phyloP scores from a whole-genome alignment of 192 early-diverging fungal species.

The Coemansia sp. region DNA sequence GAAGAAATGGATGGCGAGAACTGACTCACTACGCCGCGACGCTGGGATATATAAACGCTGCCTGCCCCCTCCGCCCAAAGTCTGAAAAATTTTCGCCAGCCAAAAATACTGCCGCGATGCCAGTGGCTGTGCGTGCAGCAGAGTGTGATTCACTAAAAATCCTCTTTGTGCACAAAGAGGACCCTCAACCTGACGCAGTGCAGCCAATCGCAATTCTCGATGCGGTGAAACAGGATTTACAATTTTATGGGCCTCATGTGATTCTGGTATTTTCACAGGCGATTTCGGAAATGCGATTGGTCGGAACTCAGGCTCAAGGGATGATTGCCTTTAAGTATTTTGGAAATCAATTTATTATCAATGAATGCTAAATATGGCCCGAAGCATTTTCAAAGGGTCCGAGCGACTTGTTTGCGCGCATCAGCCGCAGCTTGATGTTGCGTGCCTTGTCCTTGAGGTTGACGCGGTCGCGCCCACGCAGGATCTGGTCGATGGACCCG shows the following conservation, averaged over 20 bases:
- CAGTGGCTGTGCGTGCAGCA: background rate
- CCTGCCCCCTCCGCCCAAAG: background rate
- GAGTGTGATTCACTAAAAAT: conserved; percentile 1
- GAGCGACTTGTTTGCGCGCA: conserved; percentile 38
- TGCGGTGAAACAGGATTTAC: background rate
- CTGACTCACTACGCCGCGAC: conserved; percentile 6
- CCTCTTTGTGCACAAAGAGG: conserved; percentile 1
- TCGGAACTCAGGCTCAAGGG: no score
- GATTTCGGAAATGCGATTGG: background rate
- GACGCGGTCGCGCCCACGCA: conserved; percentile 29
- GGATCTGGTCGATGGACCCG: conserved; percentile 24
- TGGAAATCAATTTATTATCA: no score
- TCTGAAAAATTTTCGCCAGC: conserved; percentile 19
- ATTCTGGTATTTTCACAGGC: conserved; percentile 3
- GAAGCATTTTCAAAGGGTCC: conserved; percentile 26
- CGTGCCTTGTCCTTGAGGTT: conserved; percentile 56
- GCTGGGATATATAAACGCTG: conserved; percentile 18
- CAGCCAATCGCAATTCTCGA: conserved; percentile 16
- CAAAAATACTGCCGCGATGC: conserved; percentile 6
- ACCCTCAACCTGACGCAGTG: conserved; percentile 3
- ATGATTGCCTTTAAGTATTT: no score
- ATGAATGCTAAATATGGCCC: conserved; percentile 9
- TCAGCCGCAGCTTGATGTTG: conserved; percentile 46
- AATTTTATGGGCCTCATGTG: conserved; percentile 10
- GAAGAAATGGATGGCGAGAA: background rate